A percentile compares a stretch with the other conserved stretches of the same genome.
phyloP scores from a whole-genome alignment of 805 yeast genomes.

The Yarrowia sp. region DNA sequence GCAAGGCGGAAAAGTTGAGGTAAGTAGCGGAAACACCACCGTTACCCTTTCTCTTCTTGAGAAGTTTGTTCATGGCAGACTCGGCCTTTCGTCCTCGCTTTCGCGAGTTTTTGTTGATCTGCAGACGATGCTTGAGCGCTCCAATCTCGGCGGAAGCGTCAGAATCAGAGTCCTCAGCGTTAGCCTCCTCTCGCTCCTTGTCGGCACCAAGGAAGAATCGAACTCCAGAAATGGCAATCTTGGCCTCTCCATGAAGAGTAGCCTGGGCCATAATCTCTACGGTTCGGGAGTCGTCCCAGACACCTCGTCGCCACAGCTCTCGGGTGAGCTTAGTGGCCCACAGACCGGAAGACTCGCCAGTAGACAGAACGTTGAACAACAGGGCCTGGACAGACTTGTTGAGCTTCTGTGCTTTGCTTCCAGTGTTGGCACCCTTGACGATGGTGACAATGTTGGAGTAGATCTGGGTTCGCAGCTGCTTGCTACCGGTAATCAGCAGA shows the following conservation, averaged over 20 bases:
- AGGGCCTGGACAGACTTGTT: conserved; percentile 92
- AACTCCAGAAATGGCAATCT: conserved; percentile 89
- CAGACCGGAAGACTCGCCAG: conserved; percentile 80
- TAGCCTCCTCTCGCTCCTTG: conserved; percentile 84
- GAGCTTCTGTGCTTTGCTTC: conserved; percentile 87
- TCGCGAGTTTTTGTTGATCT: conserved; percentile 79
- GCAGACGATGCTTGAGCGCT: conserved; percentile 78
- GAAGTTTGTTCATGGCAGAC: conserved; percentile 69
- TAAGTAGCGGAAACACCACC: conserved; percentile 67
- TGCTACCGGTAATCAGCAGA: conserved; percentile 70
- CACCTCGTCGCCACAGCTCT: conserved; percentile 96
- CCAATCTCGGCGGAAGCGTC: conserved; percentile 62
- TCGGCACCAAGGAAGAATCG: conserved; percentile 94
- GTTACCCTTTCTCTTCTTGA: conserved; percentile 61
- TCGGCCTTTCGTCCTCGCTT: conserved; percentile 84
- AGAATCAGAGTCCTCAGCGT: conserved; percentile 67
- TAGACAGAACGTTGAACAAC: conserved; percentile 83
- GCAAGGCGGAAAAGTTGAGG: conserved; percentile 93
- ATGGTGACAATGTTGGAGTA: conserved; percentile 79
- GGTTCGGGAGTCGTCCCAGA: conserved; percentile 97
- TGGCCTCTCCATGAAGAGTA: conserved; percentile 77
- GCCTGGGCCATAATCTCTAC: conserved; percentile 99
- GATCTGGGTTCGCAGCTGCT: conserved; percentile 80
- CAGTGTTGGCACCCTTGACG: conserved; percentile 82
- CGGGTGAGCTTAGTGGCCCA: conserved; percentile 97